Evolutionary conservation across 2,329 filamentous ascomycete genomes (phyloP), one percentile per base, ranked within the genome.

Genomic region (Teratosphaeria gauchensis): DNA sequence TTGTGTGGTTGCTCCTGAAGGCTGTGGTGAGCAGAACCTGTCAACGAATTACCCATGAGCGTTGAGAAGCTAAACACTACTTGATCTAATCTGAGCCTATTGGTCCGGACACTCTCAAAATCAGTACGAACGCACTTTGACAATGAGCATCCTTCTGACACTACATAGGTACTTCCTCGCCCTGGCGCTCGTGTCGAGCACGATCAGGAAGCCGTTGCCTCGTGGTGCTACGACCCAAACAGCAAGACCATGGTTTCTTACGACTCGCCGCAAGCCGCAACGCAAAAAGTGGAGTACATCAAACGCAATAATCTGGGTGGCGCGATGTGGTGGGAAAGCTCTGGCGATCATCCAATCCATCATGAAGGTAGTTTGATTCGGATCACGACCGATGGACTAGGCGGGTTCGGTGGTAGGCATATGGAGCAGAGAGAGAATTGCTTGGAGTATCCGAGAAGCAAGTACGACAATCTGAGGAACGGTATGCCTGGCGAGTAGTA

Each of bases 321-420:
- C 19, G 90, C 82, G n/a, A 96, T 97, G 92, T 97, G 90, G 90
- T 95, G 89, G 89, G 92, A 96, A 76, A 89, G 84, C 66, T 92
- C 87, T 68, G 86, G 83, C 0, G 92, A 96, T 71, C 86, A 85
- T 69, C 70, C 74, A 2, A 30, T 84, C 0, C 73, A 72, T 11
- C 57, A 64, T 4, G 58, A 55, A 9, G 76, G 79, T 0, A 92
- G 89, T 66, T 71, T 96, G 69, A 90, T 79, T 56, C 66, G 67
- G 33, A 69, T 73, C 48, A 70, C 74, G n/a, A 72, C 74, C 28
- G 68, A 71, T 48, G 71, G 72, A 14, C 62, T 78, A 35, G 75
- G 75, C 4, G 74, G 74, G 1, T 71, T 65, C 38, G 68, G 70
- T 46, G 72, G 73, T n/a, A 65, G 67, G 30, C 69, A 71, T 51